Conservation (phyloP, 805 yeast species). For the Komagataella kurtzmanii region DNA sequence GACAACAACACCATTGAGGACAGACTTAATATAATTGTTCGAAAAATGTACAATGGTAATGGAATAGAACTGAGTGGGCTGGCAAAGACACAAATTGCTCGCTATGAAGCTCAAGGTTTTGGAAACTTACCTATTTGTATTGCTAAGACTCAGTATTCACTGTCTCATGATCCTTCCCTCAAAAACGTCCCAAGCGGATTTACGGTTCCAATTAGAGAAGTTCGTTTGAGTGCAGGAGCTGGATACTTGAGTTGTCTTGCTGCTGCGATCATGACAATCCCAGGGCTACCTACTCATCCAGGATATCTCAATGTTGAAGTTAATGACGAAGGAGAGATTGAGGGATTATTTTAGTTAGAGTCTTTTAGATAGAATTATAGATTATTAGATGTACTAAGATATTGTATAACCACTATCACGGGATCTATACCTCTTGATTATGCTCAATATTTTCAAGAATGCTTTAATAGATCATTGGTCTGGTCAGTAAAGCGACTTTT, state of each 20-base stretch:
- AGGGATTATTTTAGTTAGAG: constrained; percentile 47
- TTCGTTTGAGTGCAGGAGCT: constrained; percentile 78
- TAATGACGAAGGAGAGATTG: constrained; percentile 67
- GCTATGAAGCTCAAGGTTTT: constrained; percentile 63
- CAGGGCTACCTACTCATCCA: constrained; percentile 75
- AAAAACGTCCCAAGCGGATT: constrained; percentile 79
- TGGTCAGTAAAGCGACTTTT: too few relatives aligned
- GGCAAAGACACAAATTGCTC: constrained; percentile 57
- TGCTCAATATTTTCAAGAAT: too few relatives aligned
- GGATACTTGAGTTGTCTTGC: constrained; percentile 79
- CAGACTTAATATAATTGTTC: constrained; percentile 54
- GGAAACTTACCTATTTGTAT: constrained; percentile 71
- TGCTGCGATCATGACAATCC: constrained; percentile 77
- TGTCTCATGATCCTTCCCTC: constrained; percentile 70
- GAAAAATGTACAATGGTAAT: constrained; percentile 67
- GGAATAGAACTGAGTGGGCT: constrained; percentile 55
- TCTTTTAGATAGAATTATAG: neutral
- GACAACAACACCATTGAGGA: constrained; percentile 51
- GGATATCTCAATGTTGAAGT: constrained; percentile 84
- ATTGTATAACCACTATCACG: too few relatives aligned
- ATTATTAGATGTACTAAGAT: neutral
- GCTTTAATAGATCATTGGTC: too few relatives aligned
- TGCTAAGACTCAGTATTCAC: constrained; percentile 77
- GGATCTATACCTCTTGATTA: too few relatives aligned
- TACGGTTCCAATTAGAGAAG: constrained; percentile 70